Evolutionary conservation across 768 basidiomycete species (phyloP), one percentile per base, ranked within the genome.

Genomic region (Lactifluus pinguis): DNA sequence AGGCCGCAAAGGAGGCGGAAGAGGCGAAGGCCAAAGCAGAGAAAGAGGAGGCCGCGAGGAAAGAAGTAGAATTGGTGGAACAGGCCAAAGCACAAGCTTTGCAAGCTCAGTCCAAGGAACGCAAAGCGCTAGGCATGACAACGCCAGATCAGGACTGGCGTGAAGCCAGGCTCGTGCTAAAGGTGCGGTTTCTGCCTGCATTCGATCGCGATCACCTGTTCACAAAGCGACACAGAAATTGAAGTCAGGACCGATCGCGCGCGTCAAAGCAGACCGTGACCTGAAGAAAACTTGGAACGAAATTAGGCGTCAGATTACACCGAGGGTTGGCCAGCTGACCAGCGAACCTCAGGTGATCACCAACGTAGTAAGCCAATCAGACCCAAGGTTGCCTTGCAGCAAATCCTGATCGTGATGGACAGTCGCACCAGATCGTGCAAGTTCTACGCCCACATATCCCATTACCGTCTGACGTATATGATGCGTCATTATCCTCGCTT

Each of bases 251-350:
- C 75, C 81, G 29, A 81, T 91, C 76, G 80, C 76, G 52, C 68
- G 72, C 41, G 83, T 93, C 61, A 93, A 92, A 70, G 70, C 69
- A 3, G 71, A 85, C 67, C 76, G 79, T 50, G 70, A 71, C 6
- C 68, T 78, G 59, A 88, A 84, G 69, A 73, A 83, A 11, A 73
- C 77, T 30, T 92, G 88, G 84, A 83, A 78, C 54, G 79, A 78
- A 53, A 76, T 80, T 53, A 84, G 92, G 29, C 82, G 93, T 49
- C 80, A 85, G 67, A 90, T 95, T 52, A 91, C 84, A 3, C 89
- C 90, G 32, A 92, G 88, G 72, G 84, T 95, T 50, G 92, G 92
- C 8, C 92, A 94, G 70, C 72, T 95, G 29, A 93, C 90, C 6
- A 86, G 88, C 63, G 87, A 92, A 59, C 60, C 72, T 0, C 68